Percentiles rank a stretch among this genome's conserved stretches.
These are phyloP conservation scores for Hypoxylon lienhwacheense DNA, from an alignment of 495 filamentous ascomycete genomes.

Conservation along the genomic window DNA sequence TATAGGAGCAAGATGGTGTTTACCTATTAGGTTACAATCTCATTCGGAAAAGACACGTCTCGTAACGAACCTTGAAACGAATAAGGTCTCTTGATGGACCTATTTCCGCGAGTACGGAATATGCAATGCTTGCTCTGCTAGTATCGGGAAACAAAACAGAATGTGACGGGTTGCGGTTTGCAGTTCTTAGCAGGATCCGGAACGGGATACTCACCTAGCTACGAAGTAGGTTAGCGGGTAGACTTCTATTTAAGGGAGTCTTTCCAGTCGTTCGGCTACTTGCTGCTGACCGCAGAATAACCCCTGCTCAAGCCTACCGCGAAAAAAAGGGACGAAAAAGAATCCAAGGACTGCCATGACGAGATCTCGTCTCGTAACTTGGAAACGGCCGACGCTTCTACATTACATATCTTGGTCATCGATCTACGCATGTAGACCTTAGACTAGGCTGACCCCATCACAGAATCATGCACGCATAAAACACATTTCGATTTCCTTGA, in stretches of 20 bases:
- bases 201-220: no score
- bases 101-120: constrained; percentile 19
- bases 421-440: no score
- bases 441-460: constrained; percentile 12
- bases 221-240: no score
- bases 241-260: constrained; percentile 1
- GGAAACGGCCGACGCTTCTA: constrained; percentile 9
- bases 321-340: constrained; percentile 6
- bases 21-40: constrained; percentile 25
- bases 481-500: constrained; percentile 10
- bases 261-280: constrained; percentile 15
- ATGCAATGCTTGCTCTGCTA: constrained; percentile 5
- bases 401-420: no score
- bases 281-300: constrained; percentile 18
- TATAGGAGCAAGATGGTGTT: constrained; percentile 21
- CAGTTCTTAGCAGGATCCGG: no score
- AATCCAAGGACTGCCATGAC: not conserved
- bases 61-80: constrained; percentile 34
- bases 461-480: constrained; percentile 9
- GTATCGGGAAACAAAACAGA: constrained; percentile 4
- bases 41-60: constrained; percentile 31
- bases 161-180: not conserved
- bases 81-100: constrained; percentile 27
- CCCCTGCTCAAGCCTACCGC: constrained; percentile 2
- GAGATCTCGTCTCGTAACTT: constrained; percentile 2